A percentile compares a stretch with the other conserved stretches of the same genome.
Evolutionary conservation across 208 protist species (phyloP).

Genomic region (Leishmania tropica): DNA sequence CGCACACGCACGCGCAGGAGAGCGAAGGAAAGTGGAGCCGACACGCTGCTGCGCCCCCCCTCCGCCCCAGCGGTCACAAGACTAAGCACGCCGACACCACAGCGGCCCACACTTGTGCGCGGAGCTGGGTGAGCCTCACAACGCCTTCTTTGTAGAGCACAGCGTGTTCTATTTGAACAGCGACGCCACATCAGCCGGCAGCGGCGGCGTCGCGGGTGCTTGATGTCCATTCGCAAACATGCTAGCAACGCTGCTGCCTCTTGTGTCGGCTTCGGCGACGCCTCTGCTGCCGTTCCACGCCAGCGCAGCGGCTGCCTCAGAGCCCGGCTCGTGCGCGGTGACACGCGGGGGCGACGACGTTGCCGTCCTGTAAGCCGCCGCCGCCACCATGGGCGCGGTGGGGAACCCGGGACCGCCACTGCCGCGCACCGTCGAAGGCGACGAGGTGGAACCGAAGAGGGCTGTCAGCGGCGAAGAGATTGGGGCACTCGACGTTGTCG

Average conservation of each 20-base stretch:
- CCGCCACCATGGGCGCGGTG: background rate
- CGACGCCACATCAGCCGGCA: slow-evolving; percentile 2
- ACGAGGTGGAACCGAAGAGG: background rate
- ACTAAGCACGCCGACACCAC: background rate
- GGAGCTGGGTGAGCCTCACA: background rate
- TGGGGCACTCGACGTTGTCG: background rate
- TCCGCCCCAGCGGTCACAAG: background rate
- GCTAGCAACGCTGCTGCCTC: background rate
- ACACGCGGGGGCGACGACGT: background rate
- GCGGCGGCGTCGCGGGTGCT: background rate
- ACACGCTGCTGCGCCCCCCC: background rate
- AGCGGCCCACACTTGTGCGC: background rate
- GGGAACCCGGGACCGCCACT: background rate
- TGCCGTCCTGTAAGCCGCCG: background rate
- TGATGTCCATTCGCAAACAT: background rate
- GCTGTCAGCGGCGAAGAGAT: background rate
- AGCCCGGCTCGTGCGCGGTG: background rate
- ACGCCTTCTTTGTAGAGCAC: background rate
- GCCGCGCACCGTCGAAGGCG: background rate
- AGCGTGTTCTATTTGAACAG: slow-evolving; percentile 18
- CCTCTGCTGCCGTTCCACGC: background rate
- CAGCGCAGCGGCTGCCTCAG: background rate
- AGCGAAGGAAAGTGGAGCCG: background rate
- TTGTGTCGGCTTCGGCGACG: background rate
- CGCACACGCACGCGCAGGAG: background rate